phyloP scores from a whole-genome alignment of 1,284 basidiomycete genomes.

The Trichosporon inkin region DNA sequence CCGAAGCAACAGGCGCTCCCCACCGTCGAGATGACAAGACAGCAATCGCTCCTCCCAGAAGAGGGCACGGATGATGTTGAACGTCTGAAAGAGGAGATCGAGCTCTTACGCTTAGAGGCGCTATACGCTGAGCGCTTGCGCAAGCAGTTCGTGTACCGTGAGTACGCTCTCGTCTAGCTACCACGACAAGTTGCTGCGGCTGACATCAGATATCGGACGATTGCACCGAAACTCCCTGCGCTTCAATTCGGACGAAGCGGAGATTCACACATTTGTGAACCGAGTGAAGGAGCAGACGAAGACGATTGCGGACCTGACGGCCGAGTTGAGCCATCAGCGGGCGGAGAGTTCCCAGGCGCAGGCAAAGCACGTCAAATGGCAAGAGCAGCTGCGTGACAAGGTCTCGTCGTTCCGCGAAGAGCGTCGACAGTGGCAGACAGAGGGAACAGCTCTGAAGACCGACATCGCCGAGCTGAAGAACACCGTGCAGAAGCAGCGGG shows the following conservation, averaged over 20 bases:
- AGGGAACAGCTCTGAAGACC: slow-evolving; percentile 32
- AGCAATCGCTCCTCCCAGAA: neutral
- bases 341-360: slow-evolving; percentile 39
- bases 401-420: slow-evolving; percentile 40
- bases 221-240: slow-evolving; percentile 41
- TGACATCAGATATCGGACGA: slow-evolving; percentile 39
- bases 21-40: neutral
- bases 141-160: slow-evolving; percentile 43
- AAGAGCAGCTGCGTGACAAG: slow-evolving; percentile 42
- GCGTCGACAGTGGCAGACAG: slow-evolving; percentile 37
- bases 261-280: slow-evolving; percentile 46
- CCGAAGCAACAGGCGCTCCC: slow-evolving; percentile 11
- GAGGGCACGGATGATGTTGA: slow-evolving; percentile 15
- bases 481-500: slow-evolving; percentile 30
- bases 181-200: neutral
- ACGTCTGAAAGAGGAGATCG: slow-evolving; percentile 30
- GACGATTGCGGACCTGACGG: slow-evolving; percentile 34
- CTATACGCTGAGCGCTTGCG: slow-evolving; percentile 33
- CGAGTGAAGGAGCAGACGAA: slow-evolving; percentile 44
- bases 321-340: slow-evolving; percentile 36
- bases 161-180: slow-evolving; percentile 12
- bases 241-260: slow-evolving; percentile 45
- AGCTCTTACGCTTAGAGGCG: slow-evolving; percentile 39
- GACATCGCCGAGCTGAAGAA: slow-evolving; percentile 34
- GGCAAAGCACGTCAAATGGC: slow-evolving; percentile 45